Evolutionary conservation across 768 basidiomycete genomes (phyloP).

Genomic region (Agrocybe pediades): DNA sequence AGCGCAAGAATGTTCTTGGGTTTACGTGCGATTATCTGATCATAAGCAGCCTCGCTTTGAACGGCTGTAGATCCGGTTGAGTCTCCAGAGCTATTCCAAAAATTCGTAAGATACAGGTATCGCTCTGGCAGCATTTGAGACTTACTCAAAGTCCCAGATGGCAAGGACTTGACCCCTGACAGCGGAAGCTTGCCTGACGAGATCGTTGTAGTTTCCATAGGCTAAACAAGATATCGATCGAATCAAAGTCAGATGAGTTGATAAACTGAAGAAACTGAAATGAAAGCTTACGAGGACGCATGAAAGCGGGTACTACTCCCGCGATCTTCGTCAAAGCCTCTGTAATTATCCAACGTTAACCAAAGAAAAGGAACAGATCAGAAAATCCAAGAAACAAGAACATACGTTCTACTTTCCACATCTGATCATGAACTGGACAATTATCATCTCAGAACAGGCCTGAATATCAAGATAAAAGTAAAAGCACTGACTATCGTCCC

Average conservation of each 20-base stretch:
- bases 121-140: background rate
- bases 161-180: slow-evolving; percentile 38
- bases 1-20: slow-evolving; percentile 40
- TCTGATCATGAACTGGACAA: slow-evolving; percentile 41
- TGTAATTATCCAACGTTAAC: slow-evolving; percentile 12
- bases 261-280: background rate
- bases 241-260: background rate
- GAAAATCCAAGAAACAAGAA: background rate
- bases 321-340: slow-evolving; percentile 43
- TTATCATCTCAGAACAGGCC: background rate
- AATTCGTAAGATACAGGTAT: background rate
- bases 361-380: background rate
- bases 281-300: slow-evolving; percentile 43
- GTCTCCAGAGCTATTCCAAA: slow-evolving; percentile 35
- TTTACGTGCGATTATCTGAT: slow-evolving; percentile 24
- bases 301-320: slow-evolving; percentile 46
- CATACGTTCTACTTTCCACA: slow-evolving; percentile 47
- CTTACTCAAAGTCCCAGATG: slow-evolving; percentile 42
- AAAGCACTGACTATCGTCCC: slow-evolving; percentile 37
- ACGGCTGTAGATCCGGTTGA: slow-evolving; percentile 35
- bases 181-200: background rate
- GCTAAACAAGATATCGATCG: background rate
- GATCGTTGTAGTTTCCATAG: slow-evolving; percentile 1
- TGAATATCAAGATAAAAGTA: background rate
- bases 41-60: slow-evolving; percentile 33